Percentiles rank a stretch among this genome's conserved stretches.
Conservation (phyloP, 495 filamentous ascomycete genomes). For the Tetracladium setigerum region DNA sequence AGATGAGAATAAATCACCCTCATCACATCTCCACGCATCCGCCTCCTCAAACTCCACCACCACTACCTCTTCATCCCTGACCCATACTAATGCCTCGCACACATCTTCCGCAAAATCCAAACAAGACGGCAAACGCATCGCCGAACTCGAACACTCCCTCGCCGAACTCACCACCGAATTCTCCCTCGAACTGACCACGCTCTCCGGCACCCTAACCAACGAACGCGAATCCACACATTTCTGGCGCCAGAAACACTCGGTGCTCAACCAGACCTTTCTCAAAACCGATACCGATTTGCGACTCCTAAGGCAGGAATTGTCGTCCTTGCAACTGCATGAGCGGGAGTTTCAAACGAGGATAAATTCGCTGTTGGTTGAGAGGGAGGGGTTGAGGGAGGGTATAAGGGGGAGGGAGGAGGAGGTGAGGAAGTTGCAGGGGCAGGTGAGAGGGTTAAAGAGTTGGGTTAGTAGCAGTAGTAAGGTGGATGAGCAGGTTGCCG, state of each 20-base stretch:
- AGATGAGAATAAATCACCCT: neutral
- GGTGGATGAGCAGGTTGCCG: constrained; percentile 39
- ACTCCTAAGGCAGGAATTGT: constrained; percentile 33
- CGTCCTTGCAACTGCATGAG: constrained; percentile 27
- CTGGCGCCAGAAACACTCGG: constrained; percentile 40
- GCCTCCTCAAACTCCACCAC: too few relatives aligned
- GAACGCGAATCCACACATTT: constrained; percentile 36
- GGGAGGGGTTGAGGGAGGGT: constrained; percentile 34
- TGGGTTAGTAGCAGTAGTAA: constrained; percentile 44
- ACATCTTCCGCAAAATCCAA: neutral
- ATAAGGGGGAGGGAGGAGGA: constrained; percentile 34
- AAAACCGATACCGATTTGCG: constrained; percentile 35
- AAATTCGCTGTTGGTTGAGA: constrained; percentile 25
- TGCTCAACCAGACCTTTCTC: constrained; percentile 33
- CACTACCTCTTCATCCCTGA: too few relatives aligned
- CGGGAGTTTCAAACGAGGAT: constrained; percentile 21
- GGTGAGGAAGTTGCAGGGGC: constrained; percentile 32
- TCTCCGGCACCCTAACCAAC: constrained; percentile 34
- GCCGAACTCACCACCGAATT: constrained; percentile 37
- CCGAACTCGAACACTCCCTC: constrained; percentile 35
- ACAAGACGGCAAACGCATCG: constrained; percentile 20
- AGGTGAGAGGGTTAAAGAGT: constrained; percentile 46
- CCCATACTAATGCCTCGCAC: neutral
- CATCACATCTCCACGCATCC: neutral
- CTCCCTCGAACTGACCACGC: constrained; percentile 34